Conservation (phyloP, 176 grass and related monocot species). For the Triticum dicoccoides region DNA sequence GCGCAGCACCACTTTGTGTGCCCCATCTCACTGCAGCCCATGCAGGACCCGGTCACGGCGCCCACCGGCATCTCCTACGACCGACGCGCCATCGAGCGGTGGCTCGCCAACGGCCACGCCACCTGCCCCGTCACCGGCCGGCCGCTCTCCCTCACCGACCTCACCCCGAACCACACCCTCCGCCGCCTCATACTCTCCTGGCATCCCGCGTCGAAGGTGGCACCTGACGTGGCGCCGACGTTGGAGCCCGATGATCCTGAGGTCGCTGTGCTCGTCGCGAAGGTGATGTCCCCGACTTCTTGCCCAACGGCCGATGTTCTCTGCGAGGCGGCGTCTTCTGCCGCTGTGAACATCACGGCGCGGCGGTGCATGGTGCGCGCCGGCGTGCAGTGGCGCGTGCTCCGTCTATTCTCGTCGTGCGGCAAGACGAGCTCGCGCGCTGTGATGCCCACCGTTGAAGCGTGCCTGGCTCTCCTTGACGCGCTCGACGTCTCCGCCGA, state of each 20-base stretch:
- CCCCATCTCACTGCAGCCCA: constrained; percentile 59
- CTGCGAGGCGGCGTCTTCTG: background rate
- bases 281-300: background rate
- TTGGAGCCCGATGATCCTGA: background rate
- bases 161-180: constrained; percentile 74
- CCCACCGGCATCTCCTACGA: constrained; percentile 71
- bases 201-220: background rate
- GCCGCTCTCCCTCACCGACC: constrained; percentile 24
- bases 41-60: constrained; percentile 61
- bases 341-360: background rate
- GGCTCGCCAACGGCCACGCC: constrained; percentile 51
- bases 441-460: background rate
- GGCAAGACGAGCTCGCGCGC: background rate
- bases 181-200: constrained; percentile 50
- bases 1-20: constrained; percentile 47
- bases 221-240: background rate
- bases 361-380: constrained; percentile 28
- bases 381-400: constrained; percentile 23
- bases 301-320: background rate
- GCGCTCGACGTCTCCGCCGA: constrained; percentile 33
- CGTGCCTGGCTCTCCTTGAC: constrained; percentile 21
- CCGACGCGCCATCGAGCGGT: constrained; percentile 56
- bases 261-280: background rate
- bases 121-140: constrained; percentile 61
- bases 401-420: constrained; percentile 11